Evolutionary conservation across 352 stramenopile genomes (phyloP).

Genomic region (Phytopythium sindhum): DNA sequence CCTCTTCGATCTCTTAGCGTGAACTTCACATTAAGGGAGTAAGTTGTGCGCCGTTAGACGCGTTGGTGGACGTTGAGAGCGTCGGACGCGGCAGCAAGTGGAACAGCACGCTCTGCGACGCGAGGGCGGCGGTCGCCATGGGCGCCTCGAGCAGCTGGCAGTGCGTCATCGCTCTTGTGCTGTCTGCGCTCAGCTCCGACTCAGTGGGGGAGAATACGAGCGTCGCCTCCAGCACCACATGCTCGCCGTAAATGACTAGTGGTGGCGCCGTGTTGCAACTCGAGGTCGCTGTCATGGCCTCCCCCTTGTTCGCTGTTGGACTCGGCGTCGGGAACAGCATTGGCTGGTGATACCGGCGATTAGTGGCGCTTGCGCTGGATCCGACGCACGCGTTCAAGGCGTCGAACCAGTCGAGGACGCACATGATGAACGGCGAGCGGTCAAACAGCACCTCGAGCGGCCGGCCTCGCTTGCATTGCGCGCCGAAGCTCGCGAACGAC

Average conservation of each 20-base stretch:
- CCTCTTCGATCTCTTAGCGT: background rate
- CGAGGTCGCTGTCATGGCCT: background rate
- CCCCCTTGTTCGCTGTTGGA: background rate
- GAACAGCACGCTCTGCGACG: background rate
- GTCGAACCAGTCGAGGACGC: conserved; percentile 29
- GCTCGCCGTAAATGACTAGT: conserved; percentile 28
- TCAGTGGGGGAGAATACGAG: conserved; percentile 3
- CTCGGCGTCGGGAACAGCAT: background rate
- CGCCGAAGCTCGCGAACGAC: conserved; percentile 22
- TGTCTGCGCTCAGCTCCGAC: background rate
- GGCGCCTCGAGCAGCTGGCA: conserved; percentile 36
- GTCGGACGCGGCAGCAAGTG: background rate
- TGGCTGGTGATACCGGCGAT: background rate
- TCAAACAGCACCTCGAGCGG: conserved; percentile 38
- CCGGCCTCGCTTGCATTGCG: conserved; percentile 17
- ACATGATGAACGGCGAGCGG: conserved; percentile 26
- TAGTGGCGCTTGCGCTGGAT: background rate
- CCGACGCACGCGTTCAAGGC: conserved; percentile 1
- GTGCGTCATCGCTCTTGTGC: background rate
- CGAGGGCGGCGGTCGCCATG: conserved; percentile 22
- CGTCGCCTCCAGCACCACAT: conserved; percentile 13
- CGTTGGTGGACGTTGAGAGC: background rate
- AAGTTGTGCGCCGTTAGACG: background rate
- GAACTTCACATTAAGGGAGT: background rate
- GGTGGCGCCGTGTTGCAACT: conserved; percentile 3